These are phyloP conservation scores for Arctostaphylos glauca DNA, from an alignment of 148 eudicot species.

Conservation along the genomic window DNA sequence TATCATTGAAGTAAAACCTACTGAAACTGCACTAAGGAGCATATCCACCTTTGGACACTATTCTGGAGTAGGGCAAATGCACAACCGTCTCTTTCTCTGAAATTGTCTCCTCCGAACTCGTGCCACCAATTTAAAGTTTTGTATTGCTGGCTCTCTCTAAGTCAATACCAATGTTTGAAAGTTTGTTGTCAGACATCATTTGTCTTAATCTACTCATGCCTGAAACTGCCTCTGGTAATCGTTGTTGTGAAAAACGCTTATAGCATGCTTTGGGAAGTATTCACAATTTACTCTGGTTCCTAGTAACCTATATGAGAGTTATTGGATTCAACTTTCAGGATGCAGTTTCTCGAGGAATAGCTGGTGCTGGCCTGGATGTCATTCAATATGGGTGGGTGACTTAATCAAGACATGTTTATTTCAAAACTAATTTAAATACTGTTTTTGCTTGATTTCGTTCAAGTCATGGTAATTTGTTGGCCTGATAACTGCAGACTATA, in stretches of 20 bases:
- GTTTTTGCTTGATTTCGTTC: conserved; percentile 10
- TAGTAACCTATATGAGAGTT: background rate
- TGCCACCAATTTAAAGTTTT: too few relatives aligned
- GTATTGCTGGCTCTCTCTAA: too few relatives aligned
- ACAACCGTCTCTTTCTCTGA: too few relatives aligned
- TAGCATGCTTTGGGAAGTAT: background rate
- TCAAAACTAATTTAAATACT: background rate
- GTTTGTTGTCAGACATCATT: too few relatives aligned
- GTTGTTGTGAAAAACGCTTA: background rate
- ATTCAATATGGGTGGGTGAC: conserved; percentile 78
- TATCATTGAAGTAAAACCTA: too few relatives aligned
- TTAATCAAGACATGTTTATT: background rate
- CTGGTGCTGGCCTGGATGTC: conserved; percentile 71
- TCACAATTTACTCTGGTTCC: background rate
- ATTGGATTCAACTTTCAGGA: conserved; percentile 53
- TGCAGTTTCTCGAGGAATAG: conserved; percentile 92
- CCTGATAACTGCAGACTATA: background rate
- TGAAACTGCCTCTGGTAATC: too few relatives aligned
- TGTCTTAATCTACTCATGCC: too few relatives aligned
- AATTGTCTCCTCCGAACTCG: too few relatives aligned
- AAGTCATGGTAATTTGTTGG: conserved; percentile 5
- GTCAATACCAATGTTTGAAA: too few relatives aligned
- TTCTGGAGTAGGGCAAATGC: too few relatives aligned
- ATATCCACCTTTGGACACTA: too few relatives aligned
- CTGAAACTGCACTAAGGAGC: too few relatives aligned